phyloP scores from a whole-genome alignment of 768 basidiomycete genomes.

The Filobasidium wieringae region DNA sequence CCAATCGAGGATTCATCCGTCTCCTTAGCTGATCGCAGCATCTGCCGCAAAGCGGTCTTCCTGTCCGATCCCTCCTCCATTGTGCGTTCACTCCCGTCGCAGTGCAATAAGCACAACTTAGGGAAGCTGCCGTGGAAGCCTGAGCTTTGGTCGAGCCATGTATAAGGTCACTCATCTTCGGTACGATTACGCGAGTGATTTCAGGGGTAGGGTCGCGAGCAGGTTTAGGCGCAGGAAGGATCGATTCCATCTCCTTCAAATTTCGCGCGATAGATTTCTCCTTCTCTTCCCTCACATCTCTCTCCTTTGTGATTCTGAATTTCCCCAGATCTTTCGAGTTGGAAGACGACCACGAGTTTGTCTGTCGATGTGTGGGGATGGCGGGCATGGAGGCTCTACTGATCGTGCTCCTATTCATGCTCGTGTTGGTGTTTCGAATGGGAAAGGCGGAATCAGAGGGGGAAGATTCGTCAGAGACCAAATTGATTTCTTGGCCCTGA shows the following conservation, averaged over 20 bases:
- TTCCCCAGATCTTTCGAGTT: too few species aligned
- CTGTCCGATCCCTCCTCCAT: conserved; percentile 11
- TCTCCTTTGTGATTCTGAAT: not conserved
- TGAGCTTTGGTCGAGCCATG: not conserved
- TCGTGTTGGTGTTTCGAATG: not conserved
- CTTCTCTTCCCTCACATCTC: not conserved
- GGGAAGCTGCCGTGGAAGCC: not conserved
- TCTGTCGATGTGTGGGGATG: not conserved
- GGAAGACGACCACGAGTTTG: too few species aligned
- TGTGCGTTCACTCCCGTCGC: conserved; percentile 11
- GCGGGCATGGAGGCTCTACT: not conserved
- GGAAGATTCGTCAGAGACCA: not conserved
- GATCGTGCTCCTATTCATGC: not conserved
- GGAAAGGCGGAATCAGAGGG: not conserved
- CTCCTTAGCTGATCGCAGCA: conserved; percentile 11
- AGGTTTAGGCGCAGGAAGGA: too few species aligned
- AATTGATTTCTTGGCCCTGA: not conserved
- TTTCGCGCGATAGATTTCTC: not conserved
- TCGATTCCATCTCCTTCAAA: not conserved
- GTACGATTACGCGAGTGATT: not conserved
- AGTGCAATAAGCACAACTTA: conserved; percentile 12
- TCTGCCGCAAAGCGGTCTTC: conserved; percentile 13
- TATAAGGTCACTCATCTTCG: not conserved
- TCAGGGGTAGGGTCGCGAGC: too few species aligned
- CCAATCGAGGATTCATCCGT: conserved; percentile 15